These are phyloP conservation scores for Nevesoporus exiguus DNA, from an alignment of 768 basidiomycete species.

Conservation along the genomic window DNA sequence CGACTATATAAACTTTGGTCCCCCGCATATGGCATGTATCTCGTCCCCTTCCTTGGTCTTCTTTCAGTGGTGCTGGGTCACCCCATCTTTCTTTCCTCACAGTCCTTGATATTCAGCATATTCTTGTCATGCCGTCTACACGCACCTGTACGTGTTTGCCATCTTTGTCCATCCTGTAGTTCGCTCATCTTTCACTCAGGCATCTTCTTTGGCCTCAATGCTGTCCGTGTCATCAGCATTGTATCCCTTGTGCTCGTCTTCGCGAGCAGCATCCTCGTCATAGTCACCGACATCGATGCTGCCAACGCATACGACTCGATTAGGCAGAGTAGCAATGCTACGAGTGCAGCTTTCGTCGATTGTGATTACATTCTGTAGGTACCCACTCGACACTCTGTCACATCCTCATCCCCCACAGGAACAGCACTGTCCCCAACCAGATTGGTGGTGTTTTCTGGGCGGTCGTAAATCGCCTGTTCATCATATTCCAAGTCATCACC, in stretches of 20 bases:
- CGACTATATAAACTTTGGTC: conserved; percentile 23
- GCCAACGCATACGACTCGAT: conserved; percentile 61
- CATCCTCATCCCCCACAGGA: conserved; percentile 33
- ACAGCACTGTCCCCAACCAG: conserved; percentile 86
- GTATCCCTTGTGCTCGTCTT: conserved; percentile 78
- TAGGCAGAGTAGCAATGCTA: conserved; percentile 30
- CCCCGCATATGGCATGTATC: background rate
- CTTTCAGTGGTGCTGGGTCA: conserved; percentile 32
- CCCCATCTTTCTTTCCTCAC: conserved; percentile 20
- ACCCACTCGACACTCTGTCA: background rate
- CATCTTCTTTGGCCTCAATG: conserved; percentile 76
- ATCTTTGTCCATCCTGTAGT: background rate
- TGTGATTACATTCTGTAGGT: conserved; percentile 79
- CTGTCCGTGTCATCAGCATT: conserved; percentile 73
- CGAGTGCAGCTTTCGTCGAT: conserved; percentile 38
- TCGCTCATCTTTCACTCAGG: conserved; percentile 32
- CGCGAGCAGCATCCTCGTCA: conserved; percentile 69
- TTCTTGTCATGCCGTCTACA: conserved; percentile 22
- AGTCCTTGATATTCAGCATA: conserved; percentile 9
- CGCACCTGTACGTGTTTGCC: conserved; percentile 44
- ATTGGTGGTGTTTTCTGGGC: conserved; percentile 91
- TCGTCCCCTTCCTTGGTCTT: conserved; percentile 1
- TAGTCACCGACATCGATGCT: conserved; percentile 71
- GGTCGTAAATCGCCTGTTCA: conserved; percentile 81
- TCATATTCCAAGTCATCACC: conserved; percentile 79